Evolutionary conservation across 2,329 filamentous ascomycete genomes (phyloP).

Genomic region (Iodosphaeria phyllophila): DNA sequence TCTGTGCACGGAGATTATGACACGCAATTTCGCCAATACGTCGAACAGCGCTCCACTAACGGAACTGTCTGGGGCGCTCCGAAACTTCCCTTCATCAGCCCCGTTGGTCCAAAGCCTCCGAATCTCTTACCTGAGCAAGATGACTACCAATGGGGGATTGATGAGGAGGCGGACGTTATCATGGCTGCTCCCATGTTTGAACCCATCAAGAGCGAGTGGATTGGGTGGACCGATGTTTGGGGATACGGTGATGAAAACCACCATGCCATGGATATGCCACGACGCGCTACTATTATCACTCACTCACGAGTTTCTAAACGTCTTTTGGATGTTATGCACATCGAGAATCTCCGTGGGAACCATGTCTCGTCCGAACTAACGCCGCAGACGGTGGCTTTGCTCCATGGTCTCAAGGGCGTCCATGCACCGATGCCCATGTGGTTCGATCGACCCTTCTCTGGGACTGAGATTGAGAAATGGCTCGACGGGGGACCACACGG

Average conservation of each 20-base stretch:
- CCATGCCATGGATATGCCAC: slow-evolving; percentile 37
- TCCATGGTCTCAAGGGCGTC: slow-evolving; percentile 64
- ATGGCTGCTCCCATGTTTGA: slow-evolving; percentile 68
- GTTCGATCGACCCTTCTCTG: slow-evolving; percentile 55
- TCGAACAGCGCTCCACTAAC: slow-evolving; percentile 33
- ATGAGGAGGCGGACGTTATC: slow-evolving; percentile 57
- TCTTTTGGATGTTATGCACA: slow-evolving; percentile 59
- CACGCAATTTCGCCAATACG: slow-evolving; percentile 44
- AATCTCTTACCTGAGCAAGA: slow-evolving; percentile 38
- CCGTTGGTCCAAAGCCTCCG: slow-evolving; percentile 45
- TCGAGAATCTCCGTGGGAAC: slow-evolving; percentile 53
- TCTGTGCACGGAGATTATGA: slow-evolving; percentile 47
- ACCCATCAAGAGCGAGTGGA: slow-evolving; percentile 53
- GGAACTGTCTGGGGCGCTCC: slow-evolving; percentile 49
- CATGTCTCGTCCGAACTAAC: slow-evolving; percentile 72
- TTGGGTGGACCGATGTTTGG: slow-evolving; percentile 48
- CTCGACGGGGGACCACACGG: slow-evolving; percentile 40
- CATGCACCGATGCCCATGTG: slow-evolving; percentile 65
- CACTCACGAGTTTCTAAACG: slow-evolving; percentile 55
- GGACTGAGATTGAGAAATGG: slow-evolving; percentile 32
- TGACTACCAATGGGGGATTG: slow-evolving; percentile 57
- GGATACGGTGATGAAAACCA: slow-evolving; percentile 38
- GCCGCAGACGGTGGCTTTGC: slow-evolving; percentile 50
- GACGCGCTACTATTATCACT: slow-evolving; percentile 61
- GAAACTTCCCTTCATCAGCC: slow-evolving; percentile 37